A percentile compares a stretch with the other conserved stretches of the same genome.
Conservation (phyloP, 1,139 yeast species). For the Candida sanyaensis region DNA sequence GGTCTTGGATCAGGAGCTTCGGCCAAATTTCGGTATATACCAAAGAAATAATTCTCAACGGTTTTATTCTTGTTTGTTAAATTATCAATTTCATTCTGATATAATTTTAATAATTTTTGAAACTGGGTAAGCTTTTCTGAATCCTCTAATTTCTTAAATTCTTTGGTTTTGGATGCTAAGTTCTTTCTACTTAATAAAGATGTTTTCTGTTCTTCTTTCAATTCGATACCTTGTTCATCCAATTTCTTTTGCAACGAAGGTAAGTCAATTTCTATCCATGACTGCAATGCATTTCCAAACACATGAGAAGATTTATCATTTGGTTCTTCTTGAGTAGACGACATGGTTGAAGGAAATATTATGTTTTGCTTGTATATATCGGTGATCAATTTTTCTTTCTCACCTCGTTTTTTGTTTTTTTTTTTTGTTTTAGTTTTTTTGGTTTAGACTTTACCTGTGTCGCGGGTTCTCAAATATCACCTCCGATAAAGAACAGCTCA, state of each 20-base stretch:
- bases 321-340: slow-evolving; percentile 1
- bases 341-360: not conserved
- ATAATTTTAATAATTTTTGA: slow-evolving; percentile 70
- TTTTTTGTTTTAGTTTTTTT: not conserved
- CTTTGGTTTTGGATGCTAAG: slow-evolving; percentile 79
- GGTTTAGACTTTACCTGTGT: not conserved
- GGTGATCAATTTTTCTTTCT: too few relatives aligned
- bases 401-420: too few relatives aligned
- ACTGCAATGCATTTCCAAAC: slow-evolving; percentile 56
- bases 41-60: slow-evolving; percentile 73
- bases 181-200: slow-evolving; percentile 72
- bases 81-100: slow-evolving; percentile 85
- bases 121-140: slow-evolving; percentile 65
- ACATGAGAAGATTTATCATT: slow-evolving; percentile 19
- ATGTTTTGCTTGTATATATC: not conserved
- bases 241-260: slow-evolving; percentile 67
- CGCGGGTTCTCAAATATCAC: not conserved
- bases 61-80: slow-evolving; percentile 76
- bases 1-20: slow-evolving; percentile 96
- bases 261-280: slow-evolving; percentile 77
- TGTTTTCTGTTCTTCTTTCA: slow-evolving; percentile 67
- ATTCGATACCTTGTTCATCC: slow-evolving; percentile 73
- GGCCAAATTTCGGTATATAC: slow-evolving; percentile 71
- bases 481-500: not conserved
- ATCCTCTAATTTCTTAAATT: slow-evolving; percentile 70